Percentiles rank a stretch among this genome's conserved stretches.
phyloP scores from a whole-genome alignment of 2,329 filamentous ascomycete genomes.

The Fusarium sp. region DNA sequence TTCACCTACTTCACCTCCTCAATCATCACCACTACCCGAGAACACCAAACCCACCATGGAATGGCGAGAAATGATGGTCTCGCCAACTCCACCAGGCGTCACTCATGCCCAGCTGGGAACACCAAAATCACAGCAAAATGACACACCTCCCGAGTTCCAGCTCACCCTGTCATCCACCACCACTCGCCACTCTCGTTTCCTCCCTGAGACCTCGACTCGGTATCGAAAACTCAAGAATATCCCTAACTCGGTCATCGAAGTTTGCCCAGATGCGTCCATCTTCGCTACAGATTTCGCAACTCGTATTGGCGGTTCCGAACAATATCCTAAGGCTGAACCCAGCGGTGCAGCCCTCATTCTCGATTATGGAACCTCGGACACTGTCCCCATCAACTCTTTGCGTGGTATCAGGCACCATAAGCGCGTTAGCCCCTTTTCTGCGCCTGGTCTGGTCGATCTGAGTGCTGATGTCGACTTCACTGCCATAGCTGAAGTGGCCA shows the following conservation, averaged over 20 bases:
- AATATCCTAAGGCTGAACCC: constrained; percentile 69
- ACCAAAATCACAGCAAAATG: constrained; percentile 64
- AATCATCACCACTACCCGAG: constrained; percentile 54
- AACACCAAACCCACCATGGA: constrained; percentile 63
- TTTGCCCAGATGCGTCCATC: constrained; percentile 87
- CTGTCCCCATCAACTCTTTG: constrained; percentile 87
- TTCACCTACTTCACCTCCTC: constrained; percentile 52
- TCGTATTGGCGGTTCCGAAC: constrained; percentile 79
- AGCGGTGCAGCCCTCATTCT: constrained; percentile 93
- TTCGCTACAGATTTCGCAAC: constrained; percentile 85
- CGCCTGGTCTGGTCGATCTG: constrained; percentile 87
- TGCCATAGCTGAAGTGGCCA: constrained; percentile 84
- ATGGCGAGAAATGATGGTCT: constrained; percentile 88
- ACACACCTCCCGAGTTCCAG: constrained; percentile 83
- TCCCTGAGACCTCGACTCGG: constrained; percentile 84
- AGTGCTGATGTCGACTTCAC: constrained; percentile 95
- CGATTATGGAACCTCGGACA: constrained; percentile 87
- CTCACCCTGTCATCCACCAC: constrained; percentile 80
- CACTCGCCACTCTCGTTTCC: constrained; percentile 86
- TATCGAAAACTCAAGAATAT: constrained; percentile 80
- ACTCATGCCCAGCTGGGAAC: constrained; percentile 68
- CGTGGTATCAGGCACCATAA: constrained; percentile 87
- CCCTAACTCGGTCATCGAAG: constrained; percentile 81
- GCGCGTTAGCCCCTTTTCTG: constrained; percentile 81
- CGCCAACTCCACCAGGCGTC: constrained; percentile 70